These are phyloP conservation scores for Cutaneotrichosporon sp. DNA, from an alignment of 1,284 basidiomycete genomes.

Conservation along the genomic window DNA sequence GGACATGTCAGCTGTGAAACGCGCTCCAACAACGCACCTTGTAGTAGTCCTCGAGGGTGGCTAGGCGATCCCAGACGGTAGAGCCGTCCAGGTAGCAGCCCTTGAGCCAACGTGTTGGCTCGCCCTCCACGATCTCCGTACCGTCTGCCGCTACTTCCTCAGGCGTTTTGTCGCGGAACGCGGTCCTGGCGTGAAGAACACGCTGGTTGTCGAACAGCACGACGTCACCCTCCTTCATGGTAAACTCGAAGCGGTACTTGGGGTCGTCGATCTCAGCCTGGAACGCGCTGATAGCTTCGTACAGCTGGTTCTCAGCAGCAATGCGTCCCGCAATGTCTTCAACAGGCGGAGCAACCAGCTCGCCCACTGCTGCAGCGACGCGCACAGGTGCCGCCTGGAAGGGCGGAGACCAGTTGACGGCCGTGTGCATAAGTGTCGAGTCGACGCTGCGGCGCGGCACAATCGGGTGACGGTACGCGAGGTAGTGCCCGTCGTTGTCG, in stretches of 20 bases:
- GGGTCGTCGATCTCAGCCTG: conserved; percentile 59
- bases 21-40: too few species aligned
- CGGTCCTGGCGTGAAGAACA: conserved; percentile 81
- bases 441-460: conserved; percentile 53
- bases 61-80: conserved; percentile 58
- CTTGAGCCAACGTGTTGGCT: conserved; percentile 71
- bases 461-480: conserved; percentile 70
- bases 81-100: conserved; percentile 82
- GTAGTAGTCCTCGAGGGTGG: conserved; percentile 19
- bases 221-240: conserved; percentile 74
- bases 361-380: conserved; percentile 5
- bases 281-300: conserved; percentile 63
- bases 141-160: conserved; percentile 25
- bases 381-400: conserved; percentile 65
- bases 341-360: not conserved
- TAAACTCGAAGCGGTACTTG: conserved; percentile 60
- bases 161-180: conserved; percentile 57
- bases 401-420: conserved; percentile 89
- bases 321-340: conserved; percentile 6
- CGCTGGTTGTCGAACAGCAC: conserved; percentile 91
- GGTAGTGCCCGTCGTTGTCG: conserved; percentile 80
- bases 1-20: too few species aligned
- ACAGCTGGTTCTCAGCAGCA: conserved; percentile 52
- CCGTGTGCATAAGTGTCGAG: conserved; percentile 27
- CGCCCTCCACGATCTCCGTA: conserved; percentile 48